Evolutionary conservation across 1,284 basidiomycete species (phyloP).

Genomic region (Peniophora sp.): DNA sequence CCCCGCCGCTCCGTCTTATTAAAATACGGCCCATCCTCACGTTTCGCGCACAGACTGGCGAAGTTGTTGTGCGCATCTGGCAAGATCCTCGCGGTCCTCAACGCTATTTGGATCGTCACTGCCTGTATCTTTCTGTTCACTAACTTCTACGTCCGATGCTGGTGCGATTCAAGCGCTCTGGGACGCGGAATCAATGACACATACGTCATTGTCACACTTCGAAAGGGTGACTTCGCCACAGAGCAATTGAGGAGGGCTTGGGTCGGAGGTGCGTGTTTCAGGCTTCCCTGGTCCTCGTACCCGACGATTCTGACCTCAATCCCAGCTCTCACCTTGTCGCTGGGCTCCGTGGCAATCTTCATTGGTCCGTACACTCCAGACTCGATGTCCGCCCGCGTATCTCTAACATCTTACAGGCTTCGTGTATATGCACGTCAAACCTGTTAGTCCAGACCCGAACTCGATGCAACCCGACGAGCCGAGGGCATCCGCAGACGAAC

Average conservation of each 20-base stretch:
- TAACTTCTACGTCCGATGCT: neutral
- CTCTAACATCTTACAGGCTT: neutral
- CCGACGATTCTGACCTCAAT: neutral
- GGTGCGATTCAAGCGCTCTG: neutral
- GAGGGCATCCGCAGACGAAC: too few species aligned
- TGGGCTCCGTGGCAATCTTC: neutral
- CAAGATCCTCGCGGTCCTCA: neutral
- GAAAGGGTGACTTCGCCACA: neutral
- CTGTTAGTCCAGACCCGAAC: too few species aligned
- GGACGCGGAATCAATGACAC: neutral
- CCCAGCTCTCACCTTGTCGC: neutral
- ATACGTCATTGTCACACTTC: neutral
- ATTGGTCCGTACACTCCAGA: neutral
- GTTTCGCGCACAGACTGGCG: neutral
- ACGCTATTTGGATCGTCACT: neutral
- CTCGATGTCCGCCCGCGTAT: neutral
- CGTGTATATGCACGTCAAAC: neutral
- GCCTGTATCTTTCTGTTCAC: neutral
- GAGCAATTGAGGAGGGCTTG: neutral
- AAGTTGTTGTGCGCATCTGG: neutral
- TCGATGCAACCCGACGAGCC: too few species aligned
- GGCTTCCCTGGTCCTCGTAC: too few species aligned
- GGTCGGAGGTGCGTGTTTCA: neutral
- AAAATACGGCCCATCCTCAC: neutral
- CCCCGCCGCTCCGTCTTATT: too few species aligned